Conservation (phyloP, 495 filamentous ascomycete genomes). For the Penicillium cataractarum region DNA sequence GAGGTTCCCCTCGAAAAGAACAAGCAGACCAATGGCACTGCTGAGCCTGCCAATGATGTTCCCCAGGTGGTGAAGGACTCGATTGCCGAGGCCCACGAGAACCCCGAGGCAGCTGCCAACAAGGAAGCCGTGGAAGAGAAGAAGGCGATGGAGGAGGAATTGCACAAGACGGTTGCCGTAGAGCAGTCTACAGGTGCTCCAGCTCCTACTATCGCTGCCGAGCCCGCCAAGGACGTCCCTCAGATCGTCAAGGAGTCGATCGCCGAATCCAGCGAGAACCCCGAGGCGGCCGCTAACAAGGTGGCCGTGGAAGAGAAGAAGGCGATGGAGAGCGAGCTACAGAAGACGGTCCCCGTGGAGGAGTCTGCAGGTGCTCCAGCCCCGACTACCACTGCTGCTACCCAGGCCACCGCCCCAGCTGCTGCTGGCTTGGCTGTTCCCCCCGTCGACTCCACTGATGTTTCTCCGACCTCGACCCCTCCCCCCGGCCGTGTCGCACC, state of each 20-base stretch:
- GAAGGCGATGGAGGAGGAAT: conserved; percentile 71
- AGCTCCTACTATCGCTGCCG: conserved; percentile 44
- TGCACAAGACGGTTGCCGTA: conserved; percentile 57
- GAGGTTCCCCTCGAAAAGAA: conserved; percentile 66
- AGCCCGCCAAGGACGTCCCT: conserved; percentile 62
- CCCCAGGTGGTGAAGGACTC: conserved; percentile 77
- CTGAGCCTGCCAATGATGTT: conserved; percentile 55
- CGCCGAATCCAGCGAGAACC: conserved; percentile 60
- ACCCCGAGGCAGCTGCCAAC: conserved; percentile 73
- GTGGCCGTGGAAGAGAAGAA: conserved; percentile 77
- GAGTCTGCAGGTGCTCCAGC: conserved; percentile 55
- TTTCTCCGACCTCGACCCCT: conserved; percentile 50
- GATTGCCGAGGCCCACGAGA: conserved; percentile 60
- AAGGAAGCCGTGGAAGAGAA: conserved; percentile 74
- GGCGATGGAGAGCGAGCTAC: conserved; percentile 69
- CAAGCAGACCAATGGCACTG: conserved; percentile 50
- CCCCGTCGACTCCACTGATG: conserved; percentile 37
- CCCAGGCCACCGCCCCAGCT: conserved; percentile 44
- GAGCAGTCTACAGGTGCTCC: conserved; percentile 48
- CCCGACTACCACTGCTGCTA: conserved; percentile 53
- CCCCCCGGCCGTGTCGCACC: conserved; percentile 26
- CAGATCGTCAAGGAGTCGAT: conserved; percentile 74
- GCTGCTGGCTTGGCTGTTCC: conserved; percentile 17
- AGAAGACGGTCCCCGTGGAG: conserved; percentile 54
- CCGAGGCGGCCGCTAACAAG: conserved; percentile 73